A percentile compares a stretch with the other conserved stretches of the same genome.
phyloP scores from a whole-genome alignment of 345 rosid species.

The Eutrema yunnanense region DNA sequence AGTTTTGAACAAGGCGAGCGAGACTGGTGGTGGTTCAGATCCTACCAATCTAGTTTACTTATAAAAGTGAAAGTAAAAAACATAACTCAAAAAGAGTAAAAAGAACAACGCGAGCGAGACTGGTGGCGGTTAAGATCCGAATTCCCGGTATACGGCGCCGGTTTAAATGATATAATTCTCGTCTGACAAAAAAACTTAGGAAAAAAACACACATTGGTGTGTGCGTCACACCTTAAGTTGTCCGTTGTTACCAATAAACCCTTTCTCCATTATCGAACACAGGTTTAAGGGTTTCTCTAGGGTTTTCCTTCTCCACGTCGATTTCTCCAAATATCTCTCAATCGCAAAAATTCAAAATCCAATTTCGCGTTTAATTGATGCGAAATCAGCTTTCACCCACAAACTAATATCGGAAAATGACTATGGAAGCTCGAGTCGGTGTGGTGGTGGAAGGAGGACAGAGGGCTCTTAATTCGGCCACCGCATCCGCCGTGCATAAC shows the following conservation, averaged over 20 bases:
- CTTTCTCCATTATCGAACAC: neutral
- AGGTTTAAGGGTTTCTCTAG: constrained; percentile 25
- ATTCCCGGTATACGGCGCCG: no score
- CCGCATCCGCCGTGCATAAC: constrained; percentile 37
- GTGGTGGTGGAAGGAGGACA: constrained; percentile 76
- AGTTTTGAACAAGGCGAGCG: no score
- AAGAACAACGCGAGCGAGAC: no score
- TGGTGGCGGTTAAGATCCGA: no score
- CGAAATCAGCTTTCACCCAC: neutral
- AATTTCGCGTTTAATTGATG: neutral
- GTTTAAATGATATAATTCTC: no score
- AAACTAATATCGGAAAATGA: constrained; percentile 17
- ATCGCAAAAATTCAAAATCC: neutral
- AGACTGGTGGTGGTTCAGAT: no score
- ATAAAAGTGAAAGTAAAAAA: no score
- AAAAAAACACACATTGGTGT: neutral
- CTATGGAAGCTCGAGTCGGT: constrained; percentile 81
- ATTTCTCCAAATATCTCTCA: neutral
- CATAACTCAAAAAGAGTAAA: no score
- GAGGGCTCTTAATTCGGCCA: constrained; percentile 56
- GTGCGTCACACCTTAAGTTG: no score
- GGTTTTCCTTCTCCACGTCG: constrained; percentile 13
- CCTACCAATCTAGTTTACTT: no score
- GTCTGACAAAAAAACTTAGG: neutral
- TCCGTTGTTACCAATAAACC: neutral